A percentile compares a stretch with the other conserved stretches of the same genome.
phyloP scores from a whole-genome alignment of 2,329 filamentous ascomycete genomes.

The Neophaeococcomyces aloes region DNA sequence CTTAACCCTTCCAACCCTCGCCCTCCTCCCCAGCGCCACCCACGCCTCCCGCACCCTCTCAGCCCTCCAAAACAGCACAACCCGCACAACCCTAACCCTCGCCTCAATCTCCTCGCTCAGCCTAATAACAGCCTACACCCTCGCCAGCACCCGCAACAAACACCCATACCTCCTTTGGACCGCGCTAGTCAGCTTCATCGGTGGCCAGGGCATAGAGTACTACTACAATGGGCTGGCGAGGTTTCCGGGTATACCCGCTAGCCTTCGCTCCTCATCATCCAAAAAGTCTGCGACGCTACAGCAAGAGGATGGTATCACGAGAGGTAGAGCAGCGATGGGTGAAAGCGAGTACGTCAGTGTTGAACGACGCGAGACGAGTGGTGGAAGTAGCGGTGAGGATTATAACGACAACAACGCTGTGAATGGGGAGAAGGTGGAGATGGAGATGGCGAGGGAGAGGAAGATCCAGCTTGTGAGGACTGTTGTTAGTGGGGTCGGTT shows the following conservation, averaged over 20 bases:
- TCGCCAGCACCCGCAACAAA: conserved; percentile 63
- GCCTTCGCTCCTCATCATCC: no score
- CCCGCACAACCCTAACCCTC: conserved; percentile 56
- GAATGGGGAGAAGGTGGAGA: conserved; percentile 37
- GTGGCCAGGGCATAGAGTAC: conserved; percentile 49
- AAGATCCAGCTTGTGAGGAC: conserved; percentile 30
- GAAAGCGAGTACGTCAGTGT: conserved; percentile 21
- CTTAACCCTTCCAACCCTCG: conserved; percentile 67
- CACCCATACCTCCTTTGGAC: conserved; percentile 91
- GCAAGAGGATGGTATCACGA: not conserved
- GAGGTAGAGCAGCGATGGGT: conserved; percentile 12
- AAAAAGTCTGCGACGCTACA: no score
- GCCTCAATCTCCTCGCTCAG: conserved; percentile 58
- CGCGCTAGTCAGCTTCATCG: conserved; percentile 47
- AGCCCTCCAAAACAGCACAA: conserved; percentile 53
- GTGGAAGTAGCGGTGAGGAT: conserved; percentile 23
- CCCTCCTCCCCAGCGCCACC: conserved; percentile 66
- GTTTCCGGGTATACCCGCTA: no score
- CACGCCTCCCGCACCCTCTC: conserved; percentile 60
- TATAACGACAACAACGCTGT: conserved; percentile 31
- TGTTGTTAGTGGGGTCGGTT: conserved; percentile 32
- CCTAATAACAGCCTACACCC: conserved; percentile 64
- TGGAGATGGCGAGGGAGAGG: conserved; percentile 34
- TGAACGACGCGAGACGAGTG: conserved; percentile 9
- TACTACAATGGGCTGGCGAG: conserved; percentile 61